These are phyloP conservation scores for Hortaea sp. DNA, from an alignment of 2,329 filamentous ascomycete species.

Conservation along the genomic window DNA sequence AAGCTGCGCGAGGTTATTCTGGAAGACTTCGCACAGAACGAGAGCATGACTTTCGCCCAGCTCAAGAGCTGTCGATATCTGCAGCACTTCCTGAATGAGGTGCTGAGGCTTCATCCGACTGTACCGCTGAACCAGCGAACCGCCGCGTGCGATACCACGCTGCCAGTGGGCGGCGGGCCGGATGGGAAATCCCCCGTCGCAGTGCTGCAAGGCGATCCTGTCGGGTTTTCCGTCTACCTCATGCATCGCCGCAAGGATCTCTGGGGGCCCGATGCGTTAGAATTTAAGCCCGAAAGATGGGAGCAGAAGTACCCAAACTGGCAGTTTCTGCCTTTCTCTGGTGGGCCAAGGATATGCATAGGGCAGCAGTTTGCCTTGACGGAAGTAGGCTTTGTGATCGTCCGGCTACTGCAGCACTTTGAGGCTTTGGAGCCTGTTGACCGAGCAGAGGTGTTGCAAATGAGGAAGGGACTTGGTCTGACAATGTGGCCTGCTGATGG, in stretches of 20 bases:
- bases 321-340: slow-evolving; percentile 6
- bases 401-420: slow-evolving; percentile 32
- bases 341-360: slow-evolving; percentile 27
- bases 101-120: slow-evolving; percentile 45
- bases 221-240: slow-evolving; percentile 35
- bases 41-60: slow-evolving; percentile 29
- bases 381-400: slow-evolving; percentile 35
- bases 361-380: slow-evolving; percentile 38
- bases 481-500: slow-evolving; percentile 17
- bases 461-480: slow-evolving; percentile 13
- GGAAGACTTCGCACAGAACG: slow-evolving; percentile 18
- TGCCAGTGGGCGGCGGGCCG: slow-evolving; percentile 41
- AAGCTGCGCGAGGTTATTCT: slow-evolving; percentile 20
- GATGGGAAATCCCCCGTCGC: slow-evolving; percentile 41
- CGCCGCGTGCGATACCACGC: slow-evolving; percentile 39
- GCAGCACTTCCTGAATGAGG: slow-evolving; percentile 56
- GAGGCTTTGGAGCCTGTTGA: slow-evolving; percentile 14
- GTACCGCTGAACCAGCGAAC: slow-evolving; percentile 45
- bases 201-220: slow-evolving; percentile 36
- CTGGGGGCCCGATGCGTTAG: slow-evolving; percentile 39
- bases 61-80: slow-evolving; percentile 22
- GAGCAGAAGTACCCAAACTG: slow-evolving; percentile 10
- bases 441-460: slow-evolving; percentile 7
- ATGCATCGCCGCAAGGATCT: slow-evolving; percentile 43
- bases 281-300: slow-evolving; percentile 42